phyloP scores from a whole-genome alignment of 2,329 filamentous ascomycete genomes.

The Colletotrichum higginsianum region DNA sequence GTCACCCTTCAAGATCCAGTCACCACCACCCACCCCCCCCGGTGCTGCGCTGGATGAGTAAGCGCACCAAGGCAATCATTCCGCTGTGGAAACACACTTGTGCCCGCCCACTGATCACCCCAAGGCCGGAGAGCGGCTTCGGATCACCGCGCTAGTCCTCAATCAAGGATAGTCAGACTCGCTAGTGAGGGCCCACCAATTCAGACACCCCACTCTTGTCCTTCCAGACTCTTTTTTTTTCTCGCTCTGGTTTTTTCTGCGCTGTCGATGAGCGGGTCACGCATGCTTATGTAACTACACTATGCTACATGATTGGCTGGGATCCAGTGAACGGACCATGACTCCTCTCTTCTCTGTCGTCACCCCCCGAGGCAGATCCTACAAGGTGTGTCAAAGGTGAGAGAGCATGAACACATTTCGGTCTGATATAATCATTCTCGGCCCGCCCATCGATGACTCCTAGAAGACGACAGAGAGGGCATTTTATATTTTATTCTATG shows the following conservation, averaged over 20 bases:
- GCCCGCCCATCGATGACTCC: background rate
- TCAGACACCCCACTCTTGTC: constrained; percentile 17
- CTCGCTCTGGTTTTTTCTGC: background rate
- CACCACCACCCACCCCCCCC: background rate
- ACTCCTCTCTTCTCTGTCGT: constrained; percentile 6
- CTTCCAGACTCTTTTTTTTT: constrained; percentile 21
- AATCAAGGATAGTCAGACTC: background rate
- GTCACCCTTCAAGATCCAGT: background rate
- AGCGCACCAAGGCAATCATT: background rate
- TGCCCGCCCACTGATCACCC: constrained; percentile 10
- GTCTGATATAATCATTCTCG: constrained; percentile 1
- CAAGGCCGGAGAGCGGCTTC: constrained; percentile 14
- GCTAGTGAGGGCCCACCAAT: background rate
- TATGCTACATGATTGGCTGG: background rate
- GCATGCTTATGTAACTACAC: background rate
- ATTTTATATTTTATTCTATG: background rate
- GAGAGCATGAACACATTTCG: background rate
- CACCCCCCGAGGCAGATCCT: background rate
- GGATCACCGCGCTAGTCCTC: constrained; percentile 14
- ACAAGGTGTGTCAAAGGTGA: background rate
- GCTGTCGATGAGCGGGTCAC: background rate
- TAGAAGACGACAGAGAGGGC: background rate
- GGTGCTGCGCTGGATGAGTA: background rate
- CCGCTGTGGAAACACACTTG: constrained; percentile 11
- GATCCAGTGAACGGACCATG: background rate